Base-by-base conservation (phyloP, 176 grass and related monocot species). In the Rhipidocladum racemiflorum region DNA sequence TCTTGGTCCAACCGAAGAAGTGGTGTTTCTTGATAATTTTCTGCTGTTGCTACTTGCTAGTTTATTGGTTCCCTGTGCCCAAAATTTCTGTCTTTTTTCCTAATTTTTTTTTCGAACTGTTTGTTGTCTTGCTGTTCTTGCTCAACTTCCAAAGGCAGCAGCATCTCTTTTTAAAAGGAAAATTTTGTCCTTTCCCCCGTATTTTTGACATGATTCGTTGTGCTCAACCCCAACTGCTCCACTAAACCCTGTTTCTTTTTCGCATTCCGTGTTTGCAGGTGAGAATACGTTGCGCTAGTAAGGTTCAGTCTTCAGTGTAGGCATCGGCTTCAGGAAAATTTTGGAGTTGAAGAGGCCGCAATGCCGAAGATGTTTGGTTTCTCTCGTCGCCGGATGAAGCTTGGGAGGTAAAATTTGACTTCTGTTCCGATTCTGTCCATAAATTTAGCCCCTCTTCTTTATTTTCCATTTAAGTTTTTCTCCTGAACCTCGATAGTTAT, bases 291-390 rank as follows among this genome's bases (percentile, higher is more conserved):
- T 85, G 62, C 42, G 51, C 54, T 48, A 38, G 69, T 80, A 69
- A 62, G 69, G 76, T 42, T 61, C n/a, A 57, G 55, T 25, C 5
- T 81, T 86, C 36, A 2, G 46, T 54, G 61, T 55, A 30, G 36
- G 61, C 45, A 9, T 23, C 28, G 16, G 59, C 66, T 66, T 48
- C 21, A 1, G 1, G 48, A 9, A 17, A 27, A 35, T 32, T 46
- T 67, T 38, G 72, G 53, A 78, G 59, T 45, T 34, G 60, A 45
- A 40, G 56, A 74, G 49, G n/a, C 43, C 54, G 68, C 85, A 83
- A 95, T 95, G 96, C 92, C 96, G 40, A 99, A 99, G 72, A 95
- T 95, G 91, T 99, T 99, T 74, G 92, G 92, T 18, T 95, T 99
- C 83, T 91, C 96, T 51, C 89, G 91, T 9, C 96, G 96, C 7